Conservation (phyloP, 2,329 filamentous ascomycete genomes). For the Fusarium compactum region DNA sequence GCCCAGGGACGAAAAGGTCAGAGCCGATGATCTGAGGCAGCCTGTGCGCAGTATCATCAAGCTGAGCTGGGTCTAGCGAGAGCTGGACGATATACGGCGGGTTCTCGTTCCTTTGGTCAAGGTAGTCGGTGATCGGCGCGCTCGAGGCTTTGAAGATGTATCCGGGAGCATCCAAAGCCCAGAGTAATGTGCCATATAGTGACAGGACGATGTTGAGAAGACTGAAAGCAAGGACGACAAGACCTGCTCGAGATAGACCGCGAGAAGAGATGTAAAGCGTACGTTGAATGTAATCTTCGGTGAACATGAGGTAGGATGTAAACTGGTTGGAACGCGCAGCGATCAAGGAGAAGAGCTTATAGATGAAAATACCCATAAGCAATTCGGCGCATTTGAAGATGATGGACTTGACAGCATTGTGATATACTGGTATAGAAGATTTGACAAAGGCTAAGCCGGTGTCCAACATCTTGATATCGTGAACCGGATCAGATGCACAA, state of each 20-base stretch:
- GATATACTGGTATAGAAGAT: slow-evolving; percentile 34
- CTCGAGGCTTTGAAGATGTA: slow-evolving; percentile 23
- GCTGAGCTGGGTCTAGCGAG: not conserved
- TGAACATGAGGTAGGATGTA: slow-evolving; percentile 39
- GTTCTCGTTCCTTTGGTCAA: not conserved
- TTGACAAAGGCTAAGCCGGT: slow-evolving; percentile 11
- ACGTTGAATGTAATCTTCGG: slow-evolving; percentile 36
- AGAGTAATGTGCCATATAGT: slow-evolving; percentile 32
- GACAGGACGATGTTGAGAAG: slow-evolving; percentile 21
- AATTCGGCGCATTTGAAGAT: slow-evolving; percentile 38
- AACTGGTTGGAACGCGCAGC: slow-evolving; percentile 35
- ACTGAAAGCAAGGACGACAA: slow-evolving; percentile 25
- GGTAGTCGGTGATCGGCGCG: slow-evolving; percentile 14
- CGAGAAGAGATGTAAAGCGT: slow-evolving; percentile 25
- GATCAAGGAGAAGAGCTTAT: slow-evolving; percentile 29
- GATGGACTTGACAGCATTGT: slow-evolving; percentile 37
- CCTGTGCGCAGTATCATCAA: not conserved
- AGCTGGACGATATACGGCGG: slow-evolving; percentile 33
- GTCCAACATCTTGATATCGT: slow-evolving; percentile 18
- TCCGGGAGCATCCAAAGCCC: slow-evolving; percentile 33
- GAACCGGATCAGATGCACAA: not conserved
- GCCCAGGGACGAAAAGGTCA: slow-evolving; percentile 15
- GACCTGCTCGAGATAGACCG: slow-evolving; percentile 20
- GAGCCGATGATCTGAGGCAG: slow-evolving; percentile 18
- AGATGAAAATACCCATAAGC: slow-evolving; percentile 34